Evolutionary conservation across 2,329 filamentous ascomycete species (phyloP), one percentile per base, ranked within the genome.

Genomic region (Fusarium hostae): DNA sequence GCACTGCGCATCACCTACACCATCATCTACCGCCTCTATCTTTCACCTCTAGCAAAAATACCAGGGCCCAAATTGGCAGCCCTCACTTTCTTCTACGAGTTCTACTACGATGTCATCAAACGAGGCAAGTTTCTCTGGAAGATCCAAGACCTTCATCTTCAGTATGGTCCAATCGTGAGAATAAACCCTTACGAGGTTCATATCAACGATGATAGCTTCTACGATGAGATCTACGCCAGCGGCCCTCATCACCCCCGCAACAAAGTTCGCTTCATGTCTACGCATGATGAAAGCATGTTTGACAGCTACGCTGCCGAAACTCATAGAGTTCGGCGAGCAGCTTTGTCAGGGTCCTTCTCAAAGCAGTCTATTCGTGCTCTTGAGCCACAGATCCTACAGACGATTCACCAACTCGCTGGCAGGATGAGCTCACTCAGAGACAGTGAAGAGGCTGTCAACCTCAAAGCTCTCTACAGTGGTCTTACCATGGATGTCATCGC

Each of bases 261-360:
- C 9, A 59, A 59, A 39, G 26, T 59, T 5, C 43, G 56, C 15
- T 59, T 59, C 11, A 59, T 59, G 56, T 59, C 56, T n/a, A 59
- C 56, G 2, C 56, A 59, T 32, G 56, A 51, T 12, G 56, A 59
- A 7, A 59, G 56, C 26, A 59, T 59, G 56, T 59, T 59, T 30
- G 56, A 59, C n/a, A 59, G 43, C 18, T 59, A 50, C 9, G 22
- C n/a, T 18, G 56, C 56, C 2, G 56, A 59, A 8, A 51, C 44
- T 2, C 56, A 59, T 32, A 47, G 56, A n/a, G 56, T 51, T 18
- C 43, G 56, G 2, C 34, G 56, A 2, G 56, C 34, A 32, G 56
- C 56, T 16, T 18, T 59, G 16, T 59, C 56, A 2, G 43, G 43
- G 1, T 59, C 56, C 1, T 59, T 59, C 34, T 59, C 56, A 2